Percentiles rank a stretch among this genome's conserved stretches.
These are phyloP conservation scores for Macadamia tetraphylla DNA, from an alignment of 164 flowering plant species.

Conservation along the genomic window DNA sequence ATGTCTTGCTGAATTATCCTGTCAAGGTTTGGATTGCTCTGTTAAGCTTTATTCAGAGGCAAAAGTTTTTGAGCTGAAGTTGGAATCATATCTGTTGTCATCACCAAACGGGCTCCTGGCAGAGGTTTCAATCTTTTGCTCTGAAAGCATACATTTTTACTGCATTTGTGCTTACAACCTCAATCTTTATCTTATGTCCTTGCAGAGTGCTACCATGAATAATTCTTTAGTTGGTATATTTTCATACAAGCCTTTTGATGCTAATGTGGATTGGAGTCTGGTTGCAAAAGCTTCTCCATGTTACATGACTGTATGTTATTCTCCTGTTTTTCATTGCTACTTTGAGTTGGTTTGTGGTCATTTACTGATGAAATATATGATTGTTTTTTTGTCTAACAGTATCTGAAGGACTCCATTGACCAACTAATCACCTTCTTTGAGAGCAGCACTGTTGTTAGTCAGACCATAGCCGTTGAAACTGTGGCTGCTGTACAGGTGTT, in stretches of 20 bases:
- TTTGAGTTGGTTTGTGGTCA: constrained; percentile 5
- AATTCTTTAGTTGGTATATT: constrained; percentile 83
- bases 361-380: constrained; percentile 10
- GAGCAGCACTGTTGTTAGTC: constrained; percentile 75
- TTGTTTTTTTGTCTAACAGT: constrained; percentile 37
- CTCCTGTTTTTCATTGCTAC: neutral
- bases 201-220: constrained; percentile 75
- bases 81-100: constrained; percentile 80
- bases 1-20: constrained; percentile 85
- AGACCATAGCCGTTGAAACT: constrained; percentile 85
- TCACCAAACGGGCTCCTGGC: constrained; percentile 92
- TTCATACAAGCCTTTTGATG: constrained; percentile 82
- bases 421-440: constrained; percentile 70
- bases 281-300: constrained; percentile 95
- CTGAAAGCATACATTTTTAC: neutral
- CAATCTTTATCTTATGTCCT: constrained; percentile 8
- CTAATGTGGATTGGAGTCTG: constrained; percentile 92
- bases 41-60: constrained; percentile 74
- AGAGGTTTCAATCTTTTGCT: constrained; percentile 42
- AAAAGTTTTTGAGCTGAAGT: constrained; percentile 69
- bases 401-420: constrained; percentile 78
- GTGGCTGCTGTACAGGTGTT: constrained; percentile 96
- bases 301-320: constrained; percentile 75
- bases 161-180: neutral
- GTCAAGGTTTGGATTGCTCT: constrained; percentile 72